Evolutionary conservation across 495 filamentous ascomycete genomes (phyloP).

Genomic region (Podospora didyma): DNA sequence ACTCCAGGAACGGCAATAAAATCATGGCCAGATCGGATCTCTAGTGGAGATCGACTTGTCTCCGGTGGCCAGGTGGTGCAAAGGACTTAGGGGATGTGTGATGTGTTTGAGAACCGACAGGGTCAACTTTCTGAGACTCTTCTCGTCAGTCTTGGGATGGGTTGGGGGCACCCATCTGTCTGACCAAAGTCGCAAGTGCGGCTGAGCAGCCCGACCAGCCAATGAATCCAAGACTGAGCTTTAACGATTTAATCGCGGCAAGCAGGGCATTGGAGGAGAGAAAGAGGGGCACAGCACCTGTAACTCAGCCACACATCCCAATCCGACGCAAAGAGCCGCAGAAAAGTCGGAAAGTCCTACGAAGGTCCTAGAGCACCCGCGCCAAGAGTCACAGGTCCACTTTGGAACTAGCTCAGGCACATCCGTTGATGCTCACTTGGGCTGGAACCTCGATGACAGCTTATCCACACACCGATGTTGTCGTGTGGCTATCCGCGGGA

Average conservation of each 20-base stretch:
- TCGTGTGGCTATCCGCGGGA: not conserved
- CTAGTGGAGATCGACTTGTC: too few species aligned
- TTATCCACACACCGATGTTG: too few species aligned
- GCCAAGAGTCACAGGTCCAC: not conserved
- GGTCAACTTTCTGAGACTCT: too few species aligned
- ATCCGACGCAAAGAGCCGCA: slow-evolving; percentile 3
- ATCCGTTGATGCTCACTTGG: slow-evolving; percentile 1
- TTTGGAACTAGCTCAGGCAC: slow-evolving; percentile 32
- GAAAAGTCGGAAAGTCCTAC: slow-evolving; percentile 26
- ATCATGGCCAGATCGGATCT: too few species aligned
- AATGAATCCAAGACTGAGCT: not conserved
- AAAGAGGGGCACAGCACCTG: slow-evolving; percentile 18
- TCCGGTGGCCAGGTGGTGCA: too few species aligned
- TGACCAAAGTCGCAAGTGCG: not conserved
- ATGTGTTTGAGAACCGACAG: too few species aligned
- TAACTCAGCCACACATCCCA: slow-evolving; percentile 20
- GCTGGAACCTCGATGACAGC: too few species aligned
- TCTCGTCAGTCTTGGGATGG: too few species aligned
- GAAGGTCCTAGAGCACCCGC: slow-evolving; percentile 27
- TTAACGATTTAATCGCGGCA: not conserved
- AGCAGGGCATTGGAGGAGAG: not conserved
- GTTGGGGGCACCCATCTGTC: not conserved
- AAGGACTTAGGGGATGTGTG: too few species aligned
- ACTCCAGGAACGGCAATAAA: too few species aligned
- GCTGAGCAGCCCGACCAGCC: not conserved